These are phyloP conservation scores for Chalciporus sphaerocephalus DNA, from an alignment of 768 basidiomycete genomes.

Conservation along the genomic window DNA sequence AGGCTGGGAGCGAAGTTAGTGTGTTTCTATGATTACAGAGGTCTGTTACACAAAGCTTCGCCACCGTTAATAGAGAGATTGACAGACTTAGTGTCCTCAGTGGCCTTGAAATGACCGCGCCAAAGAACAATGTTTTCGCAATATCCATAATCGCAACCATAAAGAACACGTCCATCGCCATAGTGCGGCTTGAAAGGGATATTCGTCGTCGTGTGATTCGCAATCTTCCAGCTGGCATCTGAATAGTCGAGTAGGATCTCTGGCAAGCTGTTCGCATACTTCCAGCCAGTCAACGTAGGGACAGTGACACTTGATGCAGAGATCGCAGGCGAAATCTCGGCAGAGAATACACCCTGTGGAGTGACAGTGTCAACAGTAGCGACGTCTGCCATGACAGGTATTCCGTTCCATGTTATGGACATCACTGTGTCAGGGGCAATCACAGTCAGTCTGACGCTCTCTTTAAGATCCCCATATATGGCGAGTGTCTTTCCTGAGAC, in stretches of 20 bases:
- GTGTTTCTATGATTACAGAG: not conserved
- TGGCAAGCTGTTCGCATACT: constrained; percentile 69
- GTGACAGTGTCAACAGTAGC: constrained; percentile 29
- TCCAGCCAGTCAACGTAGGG: constrained; percentile 64
- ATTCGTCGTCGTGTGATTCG: constrained; percentile 70
- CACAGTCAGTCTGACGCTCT: constrained; percentile 53
- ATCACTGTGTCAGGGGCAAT: constrained; percentile 53
- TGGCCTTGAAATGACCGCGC: constrained; percentile 74
- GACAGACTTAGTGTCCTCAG: constrained; percentile 55
- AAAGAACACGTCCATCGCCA: constrained; percentile 73
- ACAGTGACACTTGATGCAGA: constrained; percentile 32
- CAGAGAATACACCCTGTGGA: constrained; percentile 45
- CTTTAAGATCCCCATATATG: constrained; percentile 66
- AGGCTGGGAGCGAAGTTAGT: constrained; percentile 37
- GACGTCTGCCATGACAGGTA: constrained; percentile 35
- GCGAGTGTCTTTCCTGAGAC: constrained; percentile 48
- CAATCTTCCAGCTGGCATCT: constrained; percentile 61
- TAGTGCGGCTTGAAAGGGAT: constrained; percentile 65
- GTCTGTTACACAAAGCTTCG: constrained; percentile 43
- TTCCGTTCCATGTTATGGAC: constrained; percentile 72
- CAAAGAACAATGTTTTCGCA: constrained; percentile 81
- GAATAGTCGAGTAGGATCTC: constrained; percentile 56
- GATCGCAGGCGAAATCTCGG: constrained; percentile 36
- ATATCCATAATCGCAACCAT: constrained; percentile 85
- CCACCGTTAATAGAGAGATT: constrained; percentile 81